Percentiles rank a stretch among this genome's conserved stretches.
phyloP scores from a whole-genome alignment of 2,329 filamentous ascomycete genomes.

The Trichocomaceae sp. region DNA sequence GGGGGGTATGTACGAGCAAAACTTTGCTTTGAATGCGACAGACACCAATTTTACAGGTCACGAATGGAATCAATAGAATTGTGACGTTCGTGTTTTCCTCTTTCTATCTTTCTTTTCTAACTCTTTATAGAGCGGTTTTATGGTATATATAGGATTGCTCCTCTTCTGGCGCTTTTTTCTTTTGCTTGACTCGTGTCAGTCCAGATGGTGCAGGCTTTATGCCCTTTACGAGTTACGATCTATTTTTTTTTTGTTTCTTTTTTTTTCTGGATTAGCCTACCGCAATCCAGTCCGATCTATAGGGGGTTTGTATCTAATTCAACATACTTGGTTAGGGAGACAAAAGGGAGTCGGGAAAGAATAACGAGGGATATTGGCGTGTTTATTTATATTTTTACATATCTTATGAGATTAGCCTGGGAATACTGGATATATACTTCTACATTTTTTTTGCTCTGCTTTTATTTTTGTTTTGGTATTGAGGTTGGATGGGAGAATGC shows the following conservation, averaged over 20 bases:
- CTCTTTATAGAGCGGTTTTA: conserved; percentile 7
- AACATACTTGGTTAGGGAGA: neutral
- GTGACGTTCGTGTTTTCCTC: neutral
- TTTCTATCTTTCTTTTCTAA: neutral
- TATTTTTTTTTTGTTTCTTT: neutral
- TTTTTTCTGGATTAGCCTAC: neutral
- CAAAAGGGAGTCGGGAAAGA: neutral
- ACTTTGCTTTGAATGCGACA: conserved; percentile 25
- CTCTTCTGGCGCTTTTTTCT: neutral
- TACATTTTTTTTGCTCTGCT: neutral
- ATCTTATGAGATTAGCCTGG: neutral
- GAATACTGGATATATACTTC: neutral
- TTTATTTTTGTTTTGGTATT: neutral
- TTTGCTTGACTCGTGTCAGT: neutral
- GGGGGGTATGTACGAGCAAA: conserved; percentile 29
- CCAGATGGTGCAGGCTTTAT: neutral
- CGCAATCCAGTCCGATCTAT: neutral
- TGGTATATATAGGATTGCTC: neutral
- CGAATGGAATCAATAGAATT: conserved; percentile 23
- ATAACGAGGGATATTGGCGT: neutral
- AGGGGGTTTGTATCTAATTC: neutral
- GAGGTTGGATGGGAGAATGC: neutral
- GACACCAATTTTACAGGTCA: conserved; percentile 22
- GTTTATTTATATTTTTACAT: neutral
- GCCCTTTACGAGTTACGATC: neutral